These are phyloP conservation scores for Blastomyces silverae DNA, from an alignment of 2,329 filamentous ascomycete genomes.

Conservation along the genomic window DNA sequence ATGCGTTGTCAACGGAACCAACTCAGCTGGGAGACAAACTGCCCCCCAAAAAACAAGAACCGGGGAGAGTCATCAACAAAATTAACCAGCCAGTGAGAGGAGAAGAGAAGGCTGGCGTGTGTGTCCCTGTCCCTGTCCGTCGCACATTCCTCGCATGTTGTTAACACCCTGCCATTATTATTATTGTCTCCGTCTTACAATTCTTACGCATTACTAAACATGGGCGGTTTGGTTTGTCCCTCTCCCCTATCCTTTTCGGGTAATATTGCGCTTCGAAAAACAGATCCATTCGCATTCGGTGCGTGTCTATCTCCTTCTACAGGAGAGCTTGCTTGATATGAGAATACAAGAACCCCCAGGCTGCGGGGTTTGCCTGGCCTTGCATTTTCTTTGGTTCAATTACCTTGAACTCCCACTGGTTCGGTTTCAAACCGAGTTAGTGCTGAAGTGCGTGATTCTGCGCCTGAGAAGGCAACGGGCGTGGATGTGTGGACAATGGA, in stretches of 20 bases:
- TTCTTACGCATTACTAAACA: background rate
- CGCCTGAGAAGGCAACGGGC: background rate
- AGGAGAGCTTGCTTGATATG: no score
- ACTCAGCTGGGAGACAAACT: no score
- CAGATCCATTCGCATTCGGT: no score
- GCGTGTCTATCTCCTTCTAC: no score
- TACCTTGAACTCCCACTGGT: background rate
- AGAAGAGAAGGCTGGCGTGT: no score
- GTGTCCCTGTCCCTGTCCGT: background rate
- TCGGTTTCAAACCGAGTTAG: background rate
- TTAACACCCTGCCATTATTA: background rate
- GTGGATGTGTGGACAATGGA: background rate
- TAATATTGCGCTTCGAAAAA: no score
- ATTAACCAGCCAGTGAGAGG: no score
- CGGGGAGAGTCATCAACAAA: no score
- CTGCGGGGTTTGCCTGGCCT: background rate
- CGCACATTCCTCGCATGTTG: background rate
- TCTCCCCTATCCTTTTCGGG: no score
- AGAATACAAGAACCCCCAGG: background rate
- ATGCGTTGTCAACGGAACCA: no score
- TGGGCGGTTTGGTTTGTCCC: no score
- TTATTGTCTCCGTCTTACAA: background rate
- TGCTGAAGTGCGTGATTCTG: background rate
- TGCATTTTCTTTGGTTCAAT: background rate
- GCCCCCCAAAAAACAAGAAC: no score